Conservation (phyloP, 805 yeast genomes). For the Hanseniaspora singularis region DNA sequence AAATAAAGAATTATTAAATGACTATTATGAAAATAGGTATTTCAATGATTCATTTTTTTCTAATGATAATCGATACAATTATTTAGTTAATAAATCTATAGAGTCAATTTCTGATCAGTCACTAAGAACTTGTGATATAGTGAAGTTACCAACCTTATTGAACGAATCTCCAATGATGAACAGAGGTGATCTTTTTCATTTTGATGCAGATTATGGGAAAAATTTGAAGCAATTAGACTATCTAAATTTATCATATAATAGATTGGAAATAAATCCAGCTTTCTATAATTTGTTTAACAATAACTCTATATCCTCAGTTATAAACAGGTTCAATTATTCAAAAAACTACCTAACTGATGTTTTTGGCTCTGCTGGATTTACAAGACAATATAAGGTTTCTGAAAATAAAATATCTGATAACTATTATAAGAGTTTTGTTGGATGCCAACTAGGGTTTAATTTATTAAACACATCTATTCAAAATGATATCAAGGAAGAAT, state of each 20-base stretch:
- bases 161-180: constrained; percentile 3
- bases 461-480: background rate
- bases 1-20: constrained; percentile 28
- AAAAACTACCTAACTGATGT: background rate
- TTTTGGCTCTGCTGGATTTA: background rate
- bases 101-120: background rate
- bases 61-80: background rate
- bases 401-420: constrained; percentile 1
- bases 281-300: background rate
- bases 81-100: background rate
- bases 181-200: constrained; percentile 4
- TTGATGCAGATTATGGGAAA: constrained; percentile 3
- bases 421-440: background rate
- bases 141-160: background rate
- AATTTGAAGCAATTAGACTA: background rate
- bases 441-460: background rate
- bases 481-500: background rate
- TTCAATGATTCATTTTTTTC: constrained; percentile 19
- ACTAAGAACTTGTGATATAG: background rate
- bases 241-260: background rate
- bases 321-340: background rate
- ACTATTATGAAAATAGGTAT: constrained; percentile 22
- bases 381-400: background rate
- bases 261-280: background rate
- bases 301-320: background rate